Evolutionary conservation across 805 yeast species (phyloP).

Genomic region (Candida caryicola): DNA sequence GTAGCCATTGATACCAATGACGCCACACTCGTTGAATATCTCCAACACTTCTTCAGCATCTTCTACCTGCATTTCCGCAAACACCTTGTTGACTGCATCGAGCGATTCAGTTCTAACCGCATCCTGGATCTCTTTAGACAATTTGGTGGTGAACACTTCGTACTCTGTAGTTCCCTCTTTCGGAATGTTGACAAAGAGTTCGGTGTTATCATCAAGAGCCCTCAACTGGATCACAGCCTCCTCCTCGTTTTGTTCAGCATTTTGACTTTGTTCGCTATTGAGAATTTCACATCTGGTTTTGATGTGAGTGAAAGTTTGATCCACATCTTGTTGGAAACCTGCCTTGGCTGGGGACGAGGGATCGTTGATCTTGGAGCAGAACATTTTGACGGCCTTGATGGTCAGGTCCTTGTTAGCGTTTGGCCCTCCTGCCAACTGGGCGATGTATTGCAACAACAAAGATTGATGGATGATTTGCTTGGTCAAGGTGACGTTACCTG

Average conservation of each 20-base stretch:
- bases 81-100: constrained; percentile 79
- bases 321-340: constrained; percentile 73
- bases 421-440: constrained; percentile 38
- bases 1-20: constrained; percentile 76
- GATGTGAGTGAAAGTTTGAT: constrained; percentile 73
- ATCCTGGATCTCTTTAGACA: constrained; percentile 61
- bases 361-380: constrained; percentile 61
- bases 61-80: constrained; percentile 65
- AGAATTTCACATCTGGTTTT: constrained; percentile 69
- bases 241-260: constrained; percentile 39
- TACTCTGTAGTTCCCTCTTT: constrained; percentile 51
- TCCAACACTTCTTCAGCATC: constrained; percentile 81
- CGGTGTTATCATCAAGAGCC: constrained; percentile 79
- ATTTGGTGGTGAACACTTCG: constrained; percentile 50
- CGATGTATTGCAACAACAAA: constrained; percentile 70
- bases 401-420: constrained; percentile 26
- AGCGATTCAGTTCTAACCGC: constrained; percentile 73
- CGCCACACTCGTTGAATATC: constrained; percentile 73
- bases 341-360: constrained; percentile 56
- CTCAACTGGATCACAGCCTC: constrained; percentile 85
- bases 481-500: constrained; percentile 52
- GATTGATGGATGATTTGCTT: constrained; percentile 76
- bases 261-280: constrained; percentile 44
- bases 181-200: constrained; percentile 71
- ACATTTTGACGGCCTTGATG: constrained; percentile 53